These are phyloP conservation scores for Eragrostis curvula DNA, from an alignment of 176 grass and related monocot species.

Conservation along the genomic window DNA sequence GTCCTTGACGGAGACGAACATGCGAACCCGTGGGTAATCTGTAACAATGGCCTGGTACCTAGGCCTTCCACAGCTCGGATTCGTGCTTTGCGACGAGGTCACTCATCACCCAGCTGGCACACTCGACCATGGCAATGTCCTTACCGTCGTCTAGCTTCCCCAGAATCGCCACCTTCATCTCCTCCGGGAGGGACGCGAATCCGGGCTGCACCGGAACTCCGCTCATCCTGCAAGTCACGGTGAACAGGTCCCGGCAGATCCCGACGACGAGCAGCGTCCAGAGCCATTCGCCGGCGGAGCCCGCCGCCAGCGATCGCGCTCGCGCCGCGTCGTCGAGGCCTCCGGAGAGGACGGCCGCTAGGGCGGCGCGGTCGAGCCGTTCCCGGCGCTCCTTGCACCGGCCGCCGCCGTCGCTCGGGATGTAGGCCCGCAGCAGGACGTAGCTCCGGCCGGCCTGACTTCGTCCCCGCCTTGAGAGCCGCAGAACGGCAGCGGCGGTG, in stretches of 20 bases:
- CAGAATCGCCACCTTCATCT: background rate
- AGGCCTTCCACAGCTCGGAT: no score
- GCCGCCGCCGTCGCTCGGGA: no score
- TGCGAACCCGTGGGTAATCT: no score
- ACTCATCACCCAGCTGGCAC: background rate
- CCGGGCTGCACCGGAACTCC: background rate
- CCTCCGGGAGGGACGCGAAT: background rate
- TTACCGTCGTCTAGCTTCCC: background rate
- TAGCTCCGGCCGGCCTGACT: no score
- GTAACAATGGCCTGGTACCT: no score
- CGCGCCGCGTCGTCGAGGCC: background rate
- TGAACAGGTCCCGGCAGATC: background rate
- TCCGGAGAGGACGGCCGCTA: background rate
- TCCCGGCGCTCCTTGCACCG: no score
- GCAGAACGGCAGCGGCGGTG: no score
- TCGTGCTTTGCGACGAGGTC: background rate
- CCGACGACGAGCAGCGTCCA: background rate
- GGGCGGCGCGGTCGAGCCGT: background rate
- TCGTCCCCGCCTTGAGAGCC: no score
- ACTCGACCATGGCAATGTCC: background rate
- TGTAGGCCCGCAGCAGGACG: no score
- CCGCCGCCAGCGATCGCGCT: background rate
- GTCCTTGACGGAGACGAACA: no score
- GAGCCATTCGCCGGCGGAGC: background rate
- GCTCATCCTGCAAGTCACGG: background rate